Conservation (phyloP, 2,329 filamentous ascomycete genomes). For the Pezicula carpinea region DNA sequence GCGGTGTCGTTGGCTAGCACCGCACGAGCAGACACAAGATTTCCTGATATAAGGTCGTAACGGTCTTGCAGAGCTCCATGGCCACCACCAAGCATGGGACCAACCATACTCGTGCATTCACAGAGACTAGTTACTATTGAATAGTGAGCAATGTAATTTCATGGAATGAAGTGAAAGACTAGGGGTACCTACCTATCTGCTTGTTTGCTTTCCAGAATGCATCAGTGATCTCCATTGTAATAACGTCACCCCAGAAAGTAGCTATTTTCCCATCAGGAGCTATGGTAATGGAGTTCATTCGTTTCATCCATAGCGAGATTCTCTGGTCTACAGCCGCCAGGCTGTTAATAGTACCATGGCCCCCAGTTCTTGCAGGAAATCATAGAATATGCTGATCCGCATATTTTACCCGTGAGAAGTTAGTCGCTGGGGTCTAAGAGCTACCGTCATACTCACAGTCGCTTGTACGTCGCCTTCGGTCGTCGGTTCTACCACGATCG, state of each 20-base stretch:
- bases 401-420: slow-evolving; percentile 5
- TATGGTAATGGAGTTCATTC: slow-evolving; percentile 22
- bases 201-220: slow-evolving; percentile 21
- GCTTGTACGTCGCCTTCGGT: neutral
- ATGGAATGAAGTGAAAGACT: neutral
- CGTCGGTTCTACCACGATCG: neutral
- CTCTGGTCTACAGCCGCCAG: slow-evolving; percentile 6
- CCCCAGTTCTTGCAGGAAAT: slow-evolving; percentile 44
- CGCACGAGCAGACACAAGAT: slow-evolving; percentile 37
- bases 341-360: slow-evolving; percentile 37
- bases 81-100: slow-evolving; percentile 34
- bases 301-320: slow-evolving; percentile 2
- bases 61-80: slow-evolving; percentile 33
- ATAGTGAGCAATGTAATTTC: neutral
- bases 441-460: neutral
- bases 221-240: slow-evolving; percentile 19
- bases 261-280: slow-evolving; percentile 19
- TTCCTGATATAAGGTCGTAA: slow-evolving; percentile 39
- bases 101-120: slow-evolving; percentile 33
- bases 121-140: slow-evolving; percentile 7
- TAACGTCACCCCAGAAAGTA: slow-evolving; percentile 25
- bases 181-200: slow-evolving; percentile 7
- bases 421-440: neutral
- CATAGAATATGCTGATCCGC: slow-evolving; percentile 1
- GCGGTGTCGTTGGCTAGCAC: slow-evolving; percentile 45